phyloP scores from a whole-genome alignment of 2,329 filamentous ascomycete genomes.

The Rutstroemia sp. region DNA sequence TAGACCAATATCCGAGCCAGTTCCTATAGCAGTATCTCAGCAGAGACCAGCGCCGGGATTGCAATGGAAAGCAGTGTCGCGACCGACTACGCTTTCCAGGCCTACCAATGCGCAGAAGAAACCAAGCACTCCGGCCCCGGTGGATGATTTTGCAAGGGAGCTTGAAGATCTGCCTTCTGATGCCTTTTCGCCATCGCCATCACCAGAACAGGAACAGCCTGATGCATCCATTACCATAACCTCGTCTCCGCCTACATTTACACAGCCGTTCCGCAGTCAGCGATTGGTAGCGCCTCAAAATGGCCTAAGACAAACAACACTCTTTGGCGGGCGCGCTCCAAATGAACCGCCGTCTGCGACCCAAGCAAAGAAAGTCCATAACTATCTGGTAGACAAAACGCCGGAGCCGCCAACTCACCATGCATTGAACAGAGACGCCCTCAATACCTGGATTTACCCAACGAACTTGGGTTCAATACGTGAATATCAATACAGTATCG shows the following conservation, averaged over 20 bases:
- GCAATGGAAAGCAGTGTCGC: not conserved
- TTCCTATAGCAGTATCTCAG: constrained; percentile 12
- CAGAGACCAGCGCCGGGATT: not conserved
- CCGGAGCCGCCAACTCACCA: constrained; percentile 81
- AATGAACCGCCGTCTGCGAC: constrained; percentile 24
- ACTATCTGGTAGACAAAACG: constrained; percentile 47
- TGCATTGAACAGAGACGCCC: constrained; percentile 64
- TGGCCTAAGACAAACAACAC: constrained; percentile 29
- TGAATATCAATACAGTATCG: constrained; percentile 96
- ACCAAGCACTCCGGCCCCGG: constrained; percentile 6
- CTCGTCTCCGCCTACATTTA: not conserved
- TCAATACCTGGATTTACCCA: constrained; percentile 90
- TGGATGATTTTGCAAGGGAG: constrained; percentile 35
- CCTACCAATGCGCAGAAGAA: constrained; percentile 9
- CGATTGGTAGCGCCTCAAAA: constrained; percentile 23
- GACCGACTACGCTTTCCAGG: not conserved
- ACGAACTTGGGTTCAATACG: constrained; percentile 81
- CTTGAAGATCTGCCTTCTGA: constrained; percentile 46
- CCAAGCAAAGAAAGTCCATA: constrained; percentile 28
- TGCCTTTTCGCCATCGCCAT: constrained; percentile 27
- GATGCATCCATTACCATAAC: not conserved
- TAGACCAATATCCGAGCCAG: constrained; percentile 22
- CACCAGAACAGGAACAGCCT: constrained; percentile 13
- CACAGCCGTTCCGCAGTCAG: constrained; percentile 2
- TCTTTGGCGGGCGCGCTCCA: constrained; percentile 27